phyloP scores from a whole-genome alignment of 179 eudicot species.

The Dionaea muscipula region DNA sequence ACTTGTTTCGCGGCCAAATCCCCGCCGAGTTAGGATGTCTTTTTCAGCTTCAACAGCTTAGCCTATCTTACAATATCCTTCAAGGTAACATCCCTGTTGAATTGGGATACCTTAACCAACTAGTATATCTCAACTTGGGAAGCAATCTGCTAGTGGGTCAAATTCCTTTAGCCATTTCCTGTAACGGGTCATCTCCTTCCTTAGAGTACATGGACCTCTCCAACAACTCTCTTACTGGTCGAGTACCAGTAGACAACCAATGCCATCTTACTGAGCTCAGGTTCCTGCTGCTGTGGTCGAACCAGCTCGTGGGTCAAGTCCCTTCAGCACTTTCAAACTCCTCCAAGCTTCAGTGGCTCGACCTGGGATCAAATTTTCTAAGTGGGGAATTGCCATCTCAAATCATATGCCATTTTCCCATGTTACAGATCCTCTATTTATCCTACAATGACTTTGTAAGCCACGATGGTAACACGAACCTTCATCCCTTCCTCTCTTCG shows the following conservation, averaged over 20 bases:
- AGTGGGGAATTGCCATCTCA: slow-evolving; percentile 50
- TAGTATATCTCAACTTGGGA: slow-evolving; percentile 54
- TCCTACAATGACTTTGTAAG: slow-evolving; percentile 60
- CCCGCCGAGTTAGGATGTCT: slow-evolving; percentile 53
- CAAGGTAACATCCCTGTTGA: slow-evolving; percentile 46
- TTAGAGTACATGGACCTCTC: slow-evolving; percentile 70
- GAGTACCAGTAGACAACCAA: slow-evolving; percentile 42
- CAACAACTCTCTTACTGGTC: slow-evolving; percentile 56
- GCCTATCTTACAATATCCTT: slow-evolving; percentile 51
- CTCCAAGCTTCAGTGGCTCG: slow-evolving; percentile 62
- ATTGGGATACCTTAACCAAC: slow-evolving; percentile 32
- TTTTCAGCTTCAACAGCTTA: slow-evolving; percentile 36
- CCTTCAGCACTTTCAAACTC: slow-evolving; percentile 53
- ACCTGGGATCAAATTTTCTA: slow-evolving; percentile 50
- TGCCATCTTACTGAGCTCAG: slow-evolving; percentile 42
- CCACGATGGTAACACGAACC: slow-evolving; percentile 50
- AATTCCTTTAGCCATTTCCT: slow-evolving; percentile 39
- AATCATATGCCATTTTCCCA: slow-evolving; percentile 33
- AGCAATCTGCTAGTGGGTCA: slow-evolving; percentile 47
- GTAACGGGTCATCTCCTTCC: slow-evolving; percentile 35
- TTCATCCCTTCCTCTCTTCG: slow-evolving; percentile 47
- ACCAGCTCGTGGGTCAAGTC: slow-evolving; percentile 37
- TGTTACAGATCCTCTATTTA: slow-evolving; percentile 45
- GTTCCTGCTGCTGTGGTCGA: slow-evolving; percentile 70
- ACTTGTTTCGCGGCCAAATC: slow-evolving; percentile 49